Percentiles rank a stretch among this genome's conserved stretches.
These are phyloP conservation scores for Massariosphaeria phaeospora DNA, from an alignment of 495 filamentous ascomycete genomes.

Conservation along the genomic window DNA sequence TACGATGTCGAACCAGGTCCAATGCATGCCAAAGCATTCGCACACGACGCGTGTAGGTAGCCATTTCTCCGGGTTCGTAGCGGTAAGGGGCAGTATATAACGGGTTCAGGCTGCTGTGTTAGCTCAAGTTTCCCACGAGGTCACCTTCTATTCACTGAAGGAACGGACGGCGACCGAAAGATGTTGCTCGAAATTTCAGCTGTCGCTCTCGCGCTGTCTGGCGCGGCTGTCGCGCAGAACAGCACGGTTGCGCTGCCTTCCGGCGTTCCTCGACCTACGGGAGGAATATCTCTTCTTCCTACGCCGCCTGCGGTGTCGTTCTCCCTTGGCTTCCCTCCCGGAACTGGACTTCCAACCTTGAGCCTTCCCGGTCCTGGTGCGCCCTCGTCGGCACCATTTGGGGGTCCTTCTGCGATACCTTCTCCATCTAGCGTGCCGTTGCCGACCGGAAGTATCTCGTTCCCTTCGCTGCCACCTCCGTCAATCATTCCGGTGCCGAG, in stretches of 20 bases:
- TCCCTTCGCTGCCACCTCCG: background rate
- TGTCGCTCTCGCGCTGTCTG: conserved; percentile 1
- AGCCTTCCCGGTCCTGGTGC: background rate
- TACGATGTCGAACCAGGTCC: background rate
- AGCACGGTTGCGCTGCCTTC: background rate
- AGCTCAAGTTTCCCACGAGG: background rate
- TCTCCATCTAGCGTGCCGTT: background rate
- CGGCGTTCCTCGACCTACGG: conserved; percentile 6
- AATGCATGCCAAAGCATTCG: background rate
- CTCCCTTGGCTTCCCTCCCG: background rate
- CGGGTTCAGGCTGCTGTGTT: background rate
- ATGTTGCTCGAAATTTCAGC: conserved; percentile 6
- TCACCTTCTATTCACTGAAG: background rate
- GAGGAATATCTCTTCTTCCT: background rate
- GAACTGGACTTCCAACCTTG: background rate
- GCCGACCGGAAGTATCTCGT: background rate
- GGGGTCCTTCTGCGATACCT: background rate
- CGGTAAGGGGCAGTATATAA: background rate
- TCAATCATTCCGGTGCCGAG: conserved; percentile 1
- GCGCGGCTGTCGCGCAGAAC: conserved; percentile 3
- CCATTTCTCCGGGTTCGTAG: background rate
- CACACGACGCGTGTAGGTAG: background rate
- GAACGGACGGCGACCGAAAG: background rate
- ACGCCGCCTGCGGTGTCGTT: background rate
- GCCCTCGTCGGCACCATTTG: conserved; percentile 1